A percentile compares a stretch with the other conserved stretches of the same genome.
Evolutionary conservation across 495 filamentous ascomycete species (phyloP).

Genomic region (Mycothermus thermophilus): DNA sequence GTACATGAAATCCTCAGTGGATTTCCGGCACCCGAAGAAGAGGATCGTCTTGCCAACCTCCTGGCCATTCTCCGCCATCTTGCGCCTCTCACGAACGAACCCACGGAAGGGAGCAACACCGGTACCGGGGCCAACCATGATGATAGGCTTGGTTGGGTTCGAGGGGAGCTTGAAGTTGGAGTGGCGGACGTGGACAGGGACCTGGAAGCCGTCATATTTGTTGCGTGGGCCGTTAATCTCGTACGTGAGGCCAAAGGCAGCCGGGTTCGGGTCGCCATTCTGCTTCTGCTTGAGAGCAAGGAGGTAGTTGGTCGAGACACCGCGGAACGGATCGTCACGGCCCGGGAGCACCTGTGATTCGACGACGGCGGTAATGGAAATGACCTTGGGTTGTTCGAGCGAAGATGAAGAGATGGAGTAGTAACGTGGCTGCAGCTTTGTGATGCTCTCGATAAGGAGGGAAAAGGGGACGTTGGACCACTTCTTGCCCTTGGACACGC

Average conservation of each 20-base stretch:
- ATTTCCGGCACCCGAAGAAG: constrained; percentile 88
- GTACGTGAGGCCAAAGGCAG: constrained; percentile 79
- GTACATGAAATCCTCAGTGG: constrained; percentile 83
- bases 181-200: constrained; percentile 90
- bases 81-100: constrained; percentile 87
- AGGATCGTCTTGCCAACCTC: constrained; percentile 79
- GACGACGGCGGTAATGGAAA: constrained; percentile 91
- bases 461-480: constrained; percentile 88
- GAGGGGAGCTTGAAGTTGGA: constrained; percentile 99
- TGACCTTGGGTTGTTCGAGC: constrained; percentile 79
- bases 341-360: constrained; percentile 68
- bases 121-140: constrained; percentile 93
- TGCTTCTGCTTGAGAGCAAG: constrained; percentile 95
- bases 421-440: constrained; percentile 93
- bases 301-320: constrained; percentile 95
- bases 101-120: constrained; percentile 94
- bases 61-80: constrained; percentile 63
- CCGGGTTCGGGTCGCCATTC: constrained; percentile 73
- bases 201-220: constrained; percentile 92
- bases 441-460: constrained; percentile 80
- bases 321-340: constrained; percentile 69
- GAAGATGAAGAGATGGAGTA: constrained; percentile 99
- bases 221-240: constrained; percentile 82
- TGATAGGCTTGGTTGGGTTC: constrained; percentile 82
- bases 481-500: constrained; percentile 49